Base-by-base conservation (phyloP, 768 basidiomycete species). In the Leccinum ochraceum region DNA sequence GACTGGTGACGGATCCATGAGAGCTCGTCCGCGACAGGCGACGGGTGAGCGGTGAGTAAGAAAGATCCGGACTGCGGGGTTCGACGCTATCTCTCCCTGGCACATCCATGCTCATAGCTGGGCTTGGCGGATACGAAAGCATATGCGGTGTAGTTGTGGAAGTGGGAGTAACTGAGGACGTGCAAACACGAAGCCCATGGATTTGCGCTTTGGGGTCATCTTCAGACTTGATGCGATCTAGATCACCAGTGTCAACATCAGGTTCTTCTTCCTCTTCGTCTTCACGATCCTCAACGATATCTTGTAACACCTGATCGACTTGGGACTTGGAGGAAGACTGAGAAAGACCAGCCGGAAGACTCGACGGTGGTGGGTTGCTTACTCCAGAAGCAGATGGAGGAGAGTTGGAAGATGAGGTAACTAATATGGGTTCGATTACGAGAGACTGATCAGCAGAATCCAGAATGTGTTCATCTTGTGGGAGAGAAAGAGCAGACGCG, bases 151-250 rank as follows among this genome's bases (percentile, higher is more conserved):
- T 60, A 34, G 63, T 54, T 52, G 66, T 62, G 28, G 71, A 64
- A 24, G 64, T 66, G 52, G 69, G 67, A 32, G 77, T 71, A 6
- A 75, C 60, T 7, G 79, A 77, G 0, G 75, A 66, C 0, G 83
- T 87, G 34, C 77, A 79, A 53, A 87, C 83, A 62, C 83, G 79
- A 64, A 88, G 69, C 10, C 86, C 85, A 54, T 86, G 84, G 39
- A 87, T 81, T 60, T 81, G 79, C 5, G 76, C 68, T 22, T 61
- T 36, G 46, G 49, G 50, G 60, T 68, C 61, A 9, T 66, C 66
- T 13, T 61, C 66, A 4, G 63, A 58, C 46, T 64, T 59, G 2
- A 58, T 62, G 16, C 67, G 65, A 16, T 66, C 73, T 42, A 71
- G 58, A 3, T 56, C 60, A 13, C 53, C 53, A 6, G 54, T 53